Evolutionary conservation across 768 basidiomycete genomes (phyloP).

Genomic region (Tylopilus sp.): DNA sequence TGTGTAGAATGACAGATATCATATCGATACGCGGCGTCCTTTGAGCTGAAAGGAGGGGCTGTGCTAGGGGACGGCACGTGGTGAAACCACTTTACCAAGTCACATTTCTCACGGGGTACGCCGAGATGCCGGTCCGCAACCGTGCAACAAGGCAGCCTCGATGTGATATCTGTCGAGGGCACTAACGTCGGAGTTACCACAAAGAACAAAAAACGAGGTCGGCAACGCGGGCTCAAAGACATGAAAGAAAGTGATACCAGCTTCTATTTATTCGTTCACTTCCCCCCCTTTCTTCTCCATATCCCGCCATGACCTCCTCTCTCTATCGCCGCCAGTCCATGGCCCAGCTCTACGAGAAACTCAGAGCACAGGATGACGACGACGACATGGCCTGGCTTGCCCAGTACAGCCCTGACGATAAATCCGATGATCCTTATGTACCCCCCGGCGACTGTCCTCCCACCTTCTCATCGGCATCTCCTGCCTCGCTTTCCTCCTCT

Average conservation of each 20-base stretch:
- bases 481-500: slow-evolving; percentile 23
- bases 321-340: slow-evolving; percentile 35
- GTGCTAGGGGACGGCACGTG: slow-evolving; percentile 24
- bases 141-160: slow-evolving; percentile 35
- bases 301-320: slow-evolving; percentile 27
- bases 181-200: slow-evolving; percentile 36
- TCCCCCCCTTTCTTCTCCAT: slow-evolving; percentile 17
- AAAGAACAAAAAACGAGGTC: slow-evolving; percentile 41
- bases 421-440: slow-evolving; percentile 25
- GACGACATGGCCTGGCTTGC: slow-evolving; percentile 35
- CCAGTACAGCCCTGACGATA: slow-evolving; percentile 33
- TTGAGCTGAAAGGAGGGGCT: slow-evolving; percentile 14
- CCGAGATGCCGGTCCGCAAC: slow-evolving; percentile 16
- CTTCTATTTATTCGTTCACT: slow-evolving; percentile 28
- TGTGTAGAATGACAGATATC: slow-evolving; percentile 10
- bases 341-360: slow-evolving; percentile 34
- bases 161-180: slow-evolving; percentile 35
- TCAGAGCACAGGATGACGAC: slow-evolving; percentile 33
- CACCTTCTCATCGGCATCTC: slow-evolving; percentile 28
- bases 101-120: slow-evolving; percentile 29
- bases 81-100: slow-evolving; percentile 22
- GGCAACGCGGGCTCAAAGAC: slow-evolving; percentile 36
- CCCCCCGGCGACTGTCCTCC: slow-evolving; percentile 18
- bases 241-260: slow-evolving; percentile 35
- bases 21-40: not conserved